Evolutionary conservation across 2,329 filamentous ascomycete species (phyloP).

Genomic region (Alternaria hordeiaustralica): DNA sequence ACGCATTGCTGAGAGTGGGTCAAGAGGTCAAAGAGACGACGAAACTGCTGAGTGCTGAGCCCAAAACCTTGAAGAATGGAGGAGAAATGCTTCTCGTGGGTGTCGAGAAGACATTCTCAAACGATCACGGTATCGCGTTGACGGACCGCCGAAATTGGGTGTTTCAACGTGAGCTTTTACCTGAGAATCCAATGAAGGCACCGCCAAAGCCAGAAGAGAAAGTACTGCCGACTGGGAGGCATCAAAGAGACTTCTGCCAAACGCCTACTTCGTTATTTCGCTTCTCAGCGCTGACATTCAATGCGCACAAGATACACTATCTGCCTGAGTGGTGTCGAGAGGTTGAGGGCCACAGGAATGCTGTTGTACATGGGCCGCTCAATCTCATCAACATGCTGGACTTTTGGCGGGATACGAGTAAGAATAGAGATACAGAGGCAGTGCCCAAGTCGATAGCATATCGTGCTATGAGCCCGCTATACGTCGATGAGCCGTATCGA

Average conservation of each 20-base stretch:
- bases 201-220: conserved; percentile 25
- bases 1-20: conserved; percentile 32
- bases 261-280: conserved; percentile 79
- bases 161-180: conserved; percentile 52
- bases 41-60: conserved; percentile 53
- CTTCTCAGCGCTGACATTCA: conserved; percentile 90
- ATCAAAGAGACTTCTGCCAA: conserved; percentile 65
- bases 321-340: conserved; percentile 73
- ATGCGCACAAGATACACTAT: conserved; percentile 90
- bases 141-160: conserved; percentile 48
- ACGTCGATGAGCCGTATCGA: conserved; percentile 41
- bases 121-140: conserved; percentile 42
- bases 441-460: conserved; percentile 38
- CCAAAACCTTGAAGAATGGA: conserved; percentile 58
- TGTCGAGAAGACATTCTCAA: conserved; percentile 62
- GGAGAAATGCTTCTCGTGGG: conserved; percentile 65
- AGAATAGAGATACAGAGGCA: conserved; percentile 16
- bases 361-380: conserved; percentile 88
- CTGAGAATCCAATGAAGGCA: conserved; percentile 46
- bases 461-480: conserved; percentile 42
- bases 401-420: conserved; percentile 40
- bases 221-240: conserved; percentile 22
- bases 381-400: conserved; percentile 62
- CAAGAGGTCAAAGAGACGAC: conserved; percentile 53
- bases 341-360: conserved; percentile 74